Evolutionary conservation across 345 rosid genomes (phyloP), one percentile per base, ranked within the genome.

Genomic region (Citrus cavaleriei): DNA sequence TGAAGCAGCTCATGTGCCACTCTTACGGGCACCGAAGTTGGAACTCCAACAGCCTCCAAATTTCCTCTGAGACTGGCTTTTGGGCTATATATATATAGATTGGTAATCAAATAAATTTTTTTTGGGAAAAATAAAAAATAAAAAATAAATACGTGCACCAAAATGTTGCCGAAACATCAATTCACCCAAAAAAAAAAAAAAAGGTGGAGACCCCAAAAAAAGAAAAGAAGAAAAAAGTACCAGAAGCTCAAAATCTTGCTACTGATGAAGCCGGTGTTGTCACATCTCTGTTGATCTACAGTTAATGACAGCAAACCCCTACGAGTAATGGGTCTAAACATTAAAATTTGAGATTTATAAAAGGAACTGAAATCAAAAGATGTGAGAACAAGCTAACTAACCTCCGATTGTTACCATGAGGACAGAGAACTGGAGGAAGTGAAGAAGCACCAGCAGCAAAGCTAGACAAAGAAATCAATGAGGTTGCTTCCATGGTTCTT

Each of bases 1-100:
- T 83, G 96, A 81, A 89, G 89, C 80, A 95, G 93, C 83, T 95
- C 98, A 24, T 78, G 91, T 0, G 99, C 99, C 37, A 95, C 96
- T 81, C 97, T 80, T 9, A 93, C 97, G 0, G 98, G 99, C 42
- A 95, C 99, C 6, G 99, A 95, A 62, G 90, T 81, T 7, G 97
- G 97, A 75, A 85, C 83, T 60, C 88, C 90, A 5, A 74, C 81
- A 14, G 89, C 87, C 74, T 87, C 90, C 82, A 77, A 37, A 63
- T 84, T 83, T 24, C 78, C 81, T 79, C 85, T 75, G 40, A 73
- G 42, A 35, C 77, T 65, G 16, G 87, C 84, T 68, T 82, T 87
- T 0, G 83, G 66, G 61, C 90, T 89, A 74, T 62, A 81, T 54
- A 46, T 18, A 27, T 32, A 32, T 35, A 35, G 10, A 62, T 18